Evolutionary conservation across 2,329 filamentous ascomycete species (phyloP).

Genomic region (Lachnellula subtilissima): DNA sequence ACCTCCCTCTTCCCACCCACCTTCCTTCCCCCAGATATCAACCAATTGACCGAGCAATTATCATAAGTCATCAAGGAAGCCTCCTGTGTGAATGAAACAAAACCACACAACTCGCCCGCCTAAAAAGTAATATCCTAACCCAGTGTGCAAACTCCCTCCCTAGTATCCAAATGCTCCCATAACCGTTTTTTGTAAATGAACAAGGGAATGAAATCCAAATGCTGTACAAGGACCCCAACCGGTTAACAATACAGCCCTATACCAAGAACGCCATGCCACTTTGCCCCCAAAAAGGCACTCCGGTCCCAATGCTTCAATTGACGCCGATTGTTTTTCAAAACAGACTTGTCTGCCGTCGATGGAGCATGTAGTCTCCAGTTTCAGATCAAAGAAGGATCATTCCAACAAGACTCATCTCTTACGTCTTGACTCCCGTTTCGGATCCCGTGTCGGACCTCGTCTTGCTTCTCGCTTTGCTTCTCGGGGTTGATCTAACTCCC

Average conservation of each 20-base stretch:
- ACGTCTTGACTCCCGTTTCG: not conserved
- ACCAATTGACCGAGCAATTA: not conserved
- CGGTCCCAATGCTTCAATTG: not conserved
- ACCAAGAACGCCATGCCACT: constrained; percentile 2
- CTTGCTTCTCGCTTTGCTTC: not conserved
- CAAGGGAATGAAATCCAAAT: not conserved
- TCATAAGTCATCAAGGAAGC: not conserved
- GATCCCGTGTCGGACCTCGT: not conserved
- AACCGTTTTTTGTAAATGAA: not conserved
- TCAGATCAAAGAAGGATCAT: not conserved
- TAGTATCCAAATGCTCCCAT: not conserved
- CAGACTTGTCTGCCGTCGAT: not conserved
- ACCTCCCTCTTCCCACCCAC: not conserved
- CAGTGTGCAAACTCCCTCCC: not conserved
- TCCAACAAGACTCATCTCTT: not conserved
- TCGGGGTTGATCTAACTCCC: constrained; percentile 12
- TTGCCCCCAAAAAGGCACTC: not conserved
- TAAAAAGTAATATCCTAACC: not conserved
- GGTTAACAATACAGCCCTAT: constrained; percentile 1
- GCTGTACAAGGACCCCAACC: not conserved
- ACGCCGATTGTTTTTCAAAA: not conserved
- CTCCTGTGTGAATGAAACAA: not conserved
- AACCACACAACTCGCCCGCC: not conserved
- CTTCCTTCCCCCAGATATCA: not conserved
- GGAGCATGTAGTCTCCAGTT: not conserved